These are phyloP conservation scores for Phyllosticta citriasiana DNA, from an alignment of 2,329 filamentous ascomycete genomes.

Conservation along the genomic window DNA sequence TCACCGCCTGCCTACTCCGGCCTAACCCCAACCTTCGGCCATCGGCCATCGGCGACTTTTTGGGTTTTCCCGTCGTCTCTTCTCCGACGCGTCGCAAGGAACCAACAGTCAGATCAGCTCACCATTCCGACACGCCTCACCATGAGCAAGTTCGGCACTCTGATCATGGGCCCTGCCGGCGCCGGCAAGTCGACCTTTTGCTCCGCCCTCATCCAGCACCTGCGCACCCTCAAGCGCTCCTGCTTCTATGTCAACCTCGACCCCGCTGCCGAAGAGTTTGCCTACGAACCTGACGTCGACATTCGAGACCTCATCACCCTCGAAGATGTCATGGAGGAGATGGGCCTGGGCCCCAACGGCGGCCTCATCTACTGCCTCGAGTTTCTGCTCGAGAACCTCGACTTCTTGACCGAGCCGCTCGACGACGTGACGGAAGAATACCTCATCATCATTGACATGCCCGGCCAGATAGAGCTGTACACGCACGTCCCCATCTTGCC, in stretches of 20 bases:
- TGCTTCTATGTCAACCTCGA: slow-evolving; percentile 98
- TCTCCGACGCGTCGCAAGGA: background rate
- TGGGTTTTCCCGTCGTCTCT: background rate
- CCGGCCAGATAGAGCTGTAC: slow-evolving; percentile 96
- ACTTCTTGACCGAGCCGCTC: slow-evolving; percentile 78
- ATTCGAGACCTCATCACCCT: slow-evolving; percentile 92
- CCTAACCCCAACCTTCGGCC: slow-evolving; percentile 1
- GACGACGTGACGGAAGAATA: slow-evolving; percentile 87
- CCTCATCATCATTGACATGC: slow-evolving; percentile 97
- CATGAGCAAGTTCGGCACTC: slow-evolving; percentile 90
- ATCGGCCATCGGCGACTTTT: background rate
- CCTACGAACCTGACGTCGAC: slow-evolving; percentile 84
- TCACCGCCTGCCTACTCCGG: slow-evolving; percentile 1
- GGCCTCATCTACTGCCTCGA: slow-evolving; percentile 95
- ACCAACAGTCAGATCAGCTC: background rate
- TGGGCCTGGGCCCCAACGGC: slow-evolving; percentile 81
- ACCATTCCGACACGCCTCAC: slow-evolving; percentile 13
- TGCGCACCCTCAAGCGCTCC: slow-evolving; percentile 81
- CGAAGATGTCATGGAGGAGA: slow-evolving; percentile 93
- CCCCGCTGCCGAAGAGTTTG: slow-evolving; percentile 86
- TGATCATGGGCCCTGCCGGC: slow-evolving; percentile 93
- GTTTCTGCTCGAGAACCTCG: slow-evolving; percentile 87
- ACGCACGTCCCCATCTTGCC: slow-evolving; percentile 93
- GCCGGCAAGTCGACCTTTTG: slow-evolving; percentile 98
- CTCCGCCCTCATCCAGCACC: slow-evolving; percentile 82